Evolutionary conservation across 1,284 basidiomycete genomes (phyloP), one percentile per base, ranked within the genome.

Genomic region (Sanguinoderma infundibulare): DNA sequence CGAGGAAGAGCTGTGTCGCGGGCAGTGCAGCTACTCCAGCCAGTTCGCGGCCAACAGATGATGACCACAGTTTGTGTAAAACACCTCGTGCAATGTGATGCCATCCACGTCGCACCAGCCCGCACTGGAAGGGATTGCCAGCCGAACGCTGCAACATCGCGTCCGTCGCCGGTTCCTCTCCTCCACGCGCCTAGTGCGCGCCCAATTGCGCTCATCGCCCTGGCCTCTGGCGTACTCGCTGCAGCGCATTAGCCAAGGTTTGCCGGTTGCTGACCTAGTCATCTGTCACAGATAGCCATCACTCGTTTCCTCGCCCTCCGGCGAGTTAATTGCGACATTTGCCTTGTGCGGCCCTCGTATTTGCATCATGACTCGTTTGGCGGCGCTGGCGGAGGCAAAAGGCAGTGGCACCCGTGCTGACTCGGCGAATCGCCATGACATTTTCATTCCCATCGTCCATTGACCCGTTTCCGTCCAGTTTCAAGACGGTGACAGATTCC

Each of bases 371-470:
- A 66, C 65, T 66, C 65, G 60, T 30, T 32, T 7, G 12, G 51
- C 55, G 60, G 63, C 51, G 53, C 53, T 57, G 55, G 53, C 55
- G 42, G 57, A 55, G 53, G 53, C 60, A 54, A 15, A 32, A 35
- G 62, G 60, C 60, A 47, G 62, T 63, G 62, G 57, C 50, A 49
- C 26, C 51, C 50, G 39, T 55, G 15, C 51, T 67, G 65, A 67
- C 65, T 67, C 65, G 62, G 61, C 65, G 36, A 64, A 55, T 46
- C 40, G 50, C 47, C 40, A 30, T 59, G 62, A 58, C 65, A 57
- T 59, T 39, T 64, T 57, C 62, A 50, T 64, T 55, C 55, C 52
- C 57, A 50, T 59, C 56, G 36, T 38, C 46, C 62, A 63, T 58
- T 60, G 57, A 56, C 51, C 65, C 55, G 47, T 53, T 60, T 54